Base-by-base conservation (phyloP, 768 basidiomycete species). In the Psilocybe tampanensis region DNA sequence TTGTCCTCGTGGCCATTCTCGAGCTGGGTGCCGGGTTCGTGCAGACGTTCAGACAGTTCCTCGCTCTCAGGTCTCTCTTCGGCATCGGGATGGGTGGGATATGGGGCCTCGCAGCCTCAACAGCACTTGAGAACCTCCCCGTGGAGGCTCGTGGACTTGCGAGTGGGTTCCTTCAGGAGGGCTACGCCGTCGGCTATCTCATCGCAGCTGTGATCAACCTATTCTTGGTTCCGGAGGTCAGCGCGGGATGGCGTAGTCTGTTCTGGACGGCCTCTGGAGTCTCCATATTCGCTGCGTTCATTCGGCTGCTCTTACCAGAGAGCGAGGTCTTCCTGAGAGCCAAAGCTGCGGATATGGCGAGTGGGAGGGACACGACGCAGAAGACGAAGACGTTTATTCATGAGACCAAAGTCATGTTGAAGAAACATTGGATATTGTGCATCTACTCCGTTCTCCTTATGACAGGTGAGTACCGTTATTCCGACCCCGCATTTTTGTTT, bases 31-130 rank as follows among this genome's bases (percentile, higher is more conserved):
- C 86, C 1, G 88, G 91, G 23, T 98, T 95, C 72, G 86, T 86
- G 42, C 79, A 87, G 17, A 92, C 86, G 0, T 98, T 84, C 73
- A 29, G 58, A 0, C 79, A 88, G 59, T 98, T 98, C 76, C 82
- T 98, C 22, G 94, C 83, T 15, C 78, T 94, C 5, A 83, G 95
- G 6, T 82, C 87, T 1, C 78, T 97, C 43, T 95, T 95, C 67
- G 93, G 93, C 58, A 82, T 94, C 49, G 88, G 86, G 0, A 93
- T 94, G 92, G 92, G 92, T 32, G 92, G 92, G 0, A 82, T 96
- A 44, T 96, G 94, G 93, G 93, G 94, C 17, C 75, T 94, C 26
- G 82, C 92, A 0, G 78, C 90, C 1, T 81, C 92, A 0, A 94
- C 90, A 0, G 87, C 90, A 0, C 86, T 97, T 34, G 95, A 97